Conservation (phyloP, 2,329 filamentous ascomycete species). For the Nigrospora osmanthi region DNA sequence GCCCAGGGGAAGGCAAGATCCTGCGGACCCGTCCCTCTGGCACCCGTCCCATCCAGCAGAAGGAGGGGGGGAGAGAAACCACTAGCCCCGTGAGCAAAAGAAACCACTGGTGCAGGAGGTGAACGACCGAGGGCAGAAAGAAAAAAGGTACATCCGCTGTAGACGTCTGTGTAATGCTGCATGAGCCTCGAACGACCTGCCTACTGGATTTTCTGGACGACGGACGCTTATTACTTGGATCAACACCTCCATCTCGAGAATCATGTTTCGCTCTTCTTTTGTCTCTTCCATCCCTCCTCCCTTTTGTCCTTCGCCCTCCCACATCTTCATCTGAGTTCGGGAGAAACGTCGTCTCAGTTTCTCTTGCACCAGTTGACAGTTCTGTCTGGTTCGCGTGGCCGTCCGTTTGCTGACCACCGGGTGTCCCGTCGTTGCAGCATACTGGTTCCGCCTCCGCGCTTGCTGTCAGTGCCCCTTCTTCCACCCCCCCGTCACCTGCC, state of each 20-base stretch:
- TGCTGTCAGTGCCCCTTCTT: slow-evolving; percentile 1
- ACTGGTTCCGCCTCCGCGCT: slow-evolving; percentile 13
- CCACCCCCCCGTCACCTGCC: slow-evolving; percentile 5
- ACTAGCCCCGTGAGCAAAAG: slow-evolving; percentile 5
- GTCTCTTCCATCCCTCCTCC: slow-evolving; percentile 12
- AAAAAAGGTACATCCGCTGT: slow-evolving; percentile 19
- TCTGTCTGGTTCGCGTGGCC: slow-evolving; percentile 4
- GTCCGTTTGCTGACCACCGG: slow-evolving; percentile 17
- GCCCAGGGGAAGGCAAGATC: background rate
- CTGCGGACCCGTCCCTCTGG: background rate
- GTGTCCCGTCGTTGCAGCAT: slow-evolving; percentile 11
- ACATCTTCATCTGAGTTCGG: slow-evolving; percentile 14
- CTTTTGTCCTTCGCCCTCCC: slow-evolving; percentile 11
- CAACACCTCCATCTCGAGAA: slow-evolving; percentile 12
- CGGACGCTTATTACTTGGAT: slow-evolving; percentile 15
- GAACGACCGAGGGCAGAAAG: slow-evolving; percentile 4
- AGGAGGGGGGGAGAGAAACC: slow-evolving; percentile 3
- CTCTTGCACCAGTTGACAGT: slow-evolving; percentile 3
- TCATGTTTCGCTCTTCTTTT: slow-evolving; percentile 20
- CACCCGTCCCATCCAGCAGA: background rate
- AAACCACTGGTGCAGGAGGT: slow-evolving; percentile 1
- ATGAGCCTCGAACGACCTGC: slow-evolving; percentile 13
- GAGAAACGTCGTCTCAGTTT: slow-evolving; percentile 23
- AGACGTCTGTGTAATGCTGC: slow-evolving; percentile 16
- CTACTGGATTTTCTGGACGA: slow-evolving; percentile 15